Percentiles rank a stretch among this genome's conserved stretches.
Evolutionary conservation across 176 grass and related monocot species (phyloP).

Genomic region (Phyllostachys edulis): DNA sequence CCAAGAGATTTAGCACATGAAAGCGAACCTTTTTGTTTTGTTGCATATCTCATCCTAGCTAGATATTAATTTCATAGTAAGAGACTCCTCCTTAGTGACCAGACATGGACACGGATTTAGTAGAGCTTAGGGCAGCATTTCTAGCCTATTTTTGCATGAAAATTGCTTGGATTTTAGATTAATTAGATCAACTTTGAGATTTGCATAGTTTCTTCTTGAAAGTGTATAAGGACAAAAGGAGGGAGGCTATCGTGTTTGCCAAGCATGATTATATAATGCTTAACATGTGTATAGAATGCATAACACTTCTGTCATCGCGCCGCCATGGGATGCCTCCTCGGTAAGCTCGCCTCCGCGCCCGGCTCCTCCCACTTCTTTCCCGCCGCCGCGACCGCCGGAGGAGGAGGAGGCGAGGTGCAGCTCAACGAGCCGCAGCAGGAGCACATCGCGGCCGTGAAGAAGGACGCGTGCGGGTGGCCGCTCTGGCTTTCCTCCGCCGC

Average conservation of each 20-base stretch:
- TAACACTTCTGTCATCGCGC: no score
- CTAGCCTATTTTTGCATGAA: not conserved
- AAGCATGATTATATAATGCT: not conserved
- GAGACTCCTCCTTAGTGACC: not conserved
- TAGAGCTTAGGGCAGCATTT: not conserved
- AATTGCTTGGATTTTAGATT: not conserved
- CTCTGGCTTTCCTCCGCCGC: constrained; percentile 75
- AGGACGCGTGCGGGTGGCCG: constrained; percentile 75
- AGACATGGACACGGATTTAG: not conserved
- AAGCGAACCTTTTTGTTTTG: not conserved
- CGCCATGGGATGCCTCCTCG: constrained; percentile 80
- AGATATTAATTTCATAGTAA: not conserved
- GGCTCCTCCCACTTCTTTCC: constrained; percentile 59
- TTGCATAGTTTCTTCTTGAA: not conserved
- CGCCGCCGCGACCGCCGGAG: not conserved
- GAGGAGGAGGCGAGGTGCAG: constrained; percentile 17
- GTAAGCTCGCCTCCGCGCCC: constrained; percentile 57
- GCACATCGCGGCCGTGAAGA: constrained; percentile 42
- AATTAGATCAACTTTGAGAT: not conserved
- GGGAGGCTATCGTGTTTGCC: not conserved
- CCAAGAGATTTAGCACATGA: not conserved
- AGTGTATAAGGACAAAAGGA: not conserved
- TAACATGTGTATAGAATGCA: not conserved
- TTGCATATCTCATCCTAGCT: not conserved
- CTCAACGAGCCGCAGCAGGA: constrained; percentile 44